Percentiles rank a stretch among this genome's conserved stretches.
These are phyloP conservation scores for Linnemannia exigua DNA, from an alignment of 192 early-diverging fungal genomes.

Conservation along the genomic window DNA sequence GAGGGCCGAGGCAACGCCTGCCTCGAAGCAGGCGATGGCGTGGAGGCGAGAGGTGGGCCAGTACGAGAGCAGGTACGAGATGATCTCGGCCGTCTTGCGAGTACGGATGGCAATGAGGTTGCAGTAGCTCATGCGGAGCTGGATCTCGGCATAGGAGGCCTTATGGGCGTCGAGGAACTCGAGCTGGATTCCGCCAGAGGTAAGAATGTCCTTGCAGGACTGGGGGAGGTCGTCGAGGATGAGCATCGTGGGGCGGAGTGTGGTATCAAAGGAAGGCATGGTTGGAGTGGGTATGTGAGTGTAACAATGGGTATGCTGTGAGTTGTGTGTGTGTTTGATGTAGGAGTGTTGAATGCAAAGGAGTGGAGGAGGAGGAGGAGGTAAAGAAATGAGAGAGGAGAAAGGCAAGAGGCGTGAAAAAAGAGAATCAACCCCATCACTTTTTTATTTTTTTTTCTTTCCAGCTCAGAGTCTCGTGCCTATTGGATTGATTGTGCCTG, in stretches of 20 bases:
- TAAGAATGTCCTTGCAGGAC: slow-evolving; percentile 51
- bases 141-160: slow-evolving; percentile 55
- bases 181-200: slow-evolving; percentile 45
- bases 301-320: not conserved
- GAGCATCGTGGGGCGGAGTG: slow-evolving; percentile 50
- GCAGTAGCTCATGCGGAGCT: slow-evolving; percentile 55
- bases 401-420: too few species aligned
- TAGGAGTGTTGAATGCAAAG: slow-evolving; percentile 7
- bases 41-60: slow-evolving; percentile 57
- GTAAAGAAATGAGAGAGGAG: not conserved
- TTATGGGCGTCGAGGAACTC: slow-evolving; percentile 57
- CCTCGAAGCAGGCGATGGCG: slow-evolving; percentile 55
- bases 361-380: slow-evolving; percentile 1
- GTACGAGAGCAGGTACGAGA: slow-evolving; percentile 55
- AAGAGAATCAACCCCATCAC: not conserved
- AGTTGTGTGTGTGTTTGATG: not conserved
- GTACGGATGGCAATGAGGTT: slow-evolving; percentile 55
- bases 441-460: not conserved
- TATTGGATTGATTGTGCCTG: not conserved
- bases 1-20: slow-evolving; percentile 50
- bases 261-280: slow-evolving; percentile 41
- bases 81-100: slow-evolving; percentile 56
- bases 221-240: slow-evolving; percentile 57
- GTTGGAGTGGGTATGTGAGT: too few species aligned
- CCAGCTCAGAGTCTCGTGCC: slow-evolving; percentile 18